phyloP scores from a whole-genome alignment of 2,329 filamentous ascomycete species.

The Ophiostoma novo-ulmi region DNA sequence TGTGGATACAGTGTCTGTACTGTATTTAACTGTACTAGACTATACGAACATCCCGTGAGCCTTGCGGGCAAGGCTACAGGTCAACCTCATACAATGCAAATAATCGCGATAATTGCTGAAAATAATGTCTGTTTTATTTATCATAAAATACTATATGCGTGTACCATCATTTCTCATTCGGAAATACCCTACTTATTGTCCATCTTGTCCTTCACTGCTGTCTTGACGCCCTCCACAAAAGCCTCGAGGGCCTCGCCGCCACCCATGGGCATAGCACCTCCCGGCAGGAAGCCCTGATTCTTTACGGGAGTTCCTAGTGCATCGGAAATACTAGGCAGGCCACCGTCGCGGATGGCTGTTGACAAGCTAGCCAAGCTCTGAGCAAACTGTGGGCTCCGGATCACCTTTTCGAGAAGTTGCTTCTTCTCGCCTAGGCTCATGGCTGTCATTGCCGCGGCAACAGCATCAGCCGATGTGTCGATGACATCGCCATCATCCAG shows the following conservation, averaged over 20 bases:
- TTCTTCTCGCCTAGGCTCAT: constrained; percentile 74
- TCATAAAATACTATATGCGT: background rate
- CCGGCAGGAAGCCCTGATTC: constrained; percentile 75
- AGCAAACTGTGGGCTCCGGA: constrained; percentile 84
- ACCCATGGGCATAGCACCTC: constrained; percentile 73
- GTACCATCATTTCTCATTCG: no score
- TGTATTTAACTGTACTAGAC: background rate
- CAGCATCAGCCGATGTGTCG: constrained; percentile 63
- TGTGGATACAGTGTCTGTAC: background rate
- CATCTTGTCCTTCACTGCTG: constrained; percentile 53
- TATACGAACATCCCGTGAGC: background rate
- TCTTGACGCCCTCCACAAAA: constrained; percentile 85
- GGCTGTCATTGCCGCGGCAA: constrained; percentile 68
- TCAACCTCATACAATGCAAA: background rate
- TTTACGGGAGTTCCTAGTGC: constrained; percentile 74
- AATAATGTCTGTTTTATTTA: background rate
- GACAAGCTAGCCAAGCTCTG: constrained; percentile 83
- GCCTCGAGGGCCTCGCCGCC: constrained; percentile 85
- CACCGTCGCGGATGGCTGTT: constrained; percentile 82
- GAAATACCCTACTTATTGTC: background rate
- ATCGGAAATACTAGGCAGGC: constrained; percentile 82
- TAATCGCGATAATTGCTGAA: background rate
- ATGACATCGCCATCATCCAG: constrained; percentile 44
- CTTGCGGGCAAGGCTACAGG: background rate
- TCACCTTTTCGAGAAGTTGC: constrained; percentile 69